phyloP scores from a whole-genome alignment of 768 basidiomycete genomes.

The Lanmaoa pseudosensibilis region DNA sequence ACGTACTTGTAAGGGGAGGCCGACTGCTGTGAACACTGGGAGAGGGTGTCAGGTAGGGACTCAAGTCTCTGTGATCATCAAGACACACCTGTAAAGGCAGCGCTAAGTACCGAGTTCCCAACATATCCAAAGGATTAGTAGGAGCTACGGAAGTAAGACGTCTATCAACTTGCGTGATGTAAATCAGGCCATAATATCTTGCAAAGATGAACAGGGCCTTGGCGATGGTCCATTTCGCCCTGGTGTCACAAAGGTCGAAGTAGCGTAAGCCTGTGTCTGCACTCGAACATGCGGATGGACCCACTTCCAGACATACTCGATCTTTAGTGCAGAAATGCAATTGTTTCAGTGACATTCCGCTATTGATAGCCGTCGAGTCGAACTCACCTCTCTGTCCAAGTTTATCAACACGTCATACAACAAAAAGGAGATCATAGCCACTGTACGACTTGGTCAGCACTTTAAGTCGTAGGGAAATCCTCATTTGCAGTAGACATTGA shows the following conservation, averaged over 20 bases:
- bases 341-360: not conserved
- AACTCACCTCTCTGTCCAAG: slow-evolving; percentile 6
- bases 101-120: not conserved
- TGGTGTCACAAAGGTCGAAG: not conserved
- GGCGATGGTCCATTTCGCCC: not conserved
- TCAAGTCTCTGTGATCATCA: no score
- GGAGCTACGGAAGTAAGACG: no score
- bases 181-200: slow-evolving; percentile 1
- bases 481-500: not conserved
- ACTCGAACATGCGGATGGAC: not conserved
- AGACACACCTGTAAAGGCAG: not conserved
- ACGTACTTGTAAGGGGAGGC: not conserved
- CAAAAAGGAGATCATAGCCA: not conserved
- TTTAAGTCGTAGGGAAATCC: no score
- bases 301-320: slow-evolving; percentile 5
- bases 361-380: not conserved
- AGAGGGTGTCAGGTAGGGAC: not conserved
- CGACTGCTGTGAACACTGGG: not conserved
- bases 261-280: not conserved
- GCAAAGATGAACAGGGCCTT: slow-evolving; percentile 4
- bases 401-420: slow-evolving; percentile 4
- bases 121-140: not conserved
- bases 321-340: not conserved
- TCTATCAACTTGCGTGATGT: not conserved
- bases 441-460: not conserved